Evolutionary conservation across 805 yeast species (phyloP), one percentile per base, ranked within the genome.

Genomic region (Wickerhamiella sergipiensis): DNA sequence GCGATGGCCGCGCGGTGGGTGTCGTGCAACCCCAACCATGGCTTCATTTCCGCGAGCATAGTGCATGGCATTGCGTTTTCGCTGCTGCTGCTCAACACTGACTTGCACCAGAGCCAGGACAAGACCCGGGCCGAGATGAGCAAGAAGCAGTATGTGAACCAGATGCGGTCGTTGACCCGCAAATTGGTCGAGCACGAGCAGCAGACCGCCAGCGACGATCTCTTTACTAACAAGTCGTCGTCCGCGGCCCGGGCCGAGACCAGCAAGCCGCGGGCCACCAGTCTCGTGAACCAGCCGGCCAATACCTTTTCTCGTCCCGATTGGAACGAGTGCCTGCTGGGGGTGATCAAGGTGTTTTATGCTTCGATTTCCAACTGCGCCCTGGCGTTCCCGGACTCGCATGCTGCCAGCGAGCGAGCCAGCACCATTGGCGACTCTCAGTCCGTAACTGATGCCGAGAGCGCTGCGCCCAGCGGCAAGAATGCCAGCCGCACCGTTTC

Each of bases 41-140:
- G 71, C 43, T 79, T 70, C 61, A 73, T 70, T 61, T 78, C 74
- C 60, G 67, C 65, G 50, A 75, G 71, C 60, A 84, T 72, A 48
- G 79, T 83, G 53, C 86, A 85, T 64, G 77, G 86, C 31, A 73
- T 85, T 2, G 72, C 85, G 38, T 86, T 85, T 65, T 75, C 88
- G 2, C 67, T 86, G 57, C 71, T 86, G 48, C 73, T 86, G 48
- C 70, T 85, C 49, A 86, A 86, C 64, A 83, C 95, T 0, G 88
- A 87, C 50, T 67, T 85, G 39, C 87, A 85, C 67, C 81, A 81
- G 52, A 59, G 72, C 39, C 74, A 71, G 40, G 64, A 61, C 42
- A 40, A 56, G 4, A 49, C 52, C 24, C 49, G 65, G 60, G 49
- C 71, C 64, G 53, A 57, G 54, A 47, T 70, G 64, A 46, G 57